Conservation (phyloP, 1,284 basidiomycete species). For the Austroboletus niveus region DNA sequence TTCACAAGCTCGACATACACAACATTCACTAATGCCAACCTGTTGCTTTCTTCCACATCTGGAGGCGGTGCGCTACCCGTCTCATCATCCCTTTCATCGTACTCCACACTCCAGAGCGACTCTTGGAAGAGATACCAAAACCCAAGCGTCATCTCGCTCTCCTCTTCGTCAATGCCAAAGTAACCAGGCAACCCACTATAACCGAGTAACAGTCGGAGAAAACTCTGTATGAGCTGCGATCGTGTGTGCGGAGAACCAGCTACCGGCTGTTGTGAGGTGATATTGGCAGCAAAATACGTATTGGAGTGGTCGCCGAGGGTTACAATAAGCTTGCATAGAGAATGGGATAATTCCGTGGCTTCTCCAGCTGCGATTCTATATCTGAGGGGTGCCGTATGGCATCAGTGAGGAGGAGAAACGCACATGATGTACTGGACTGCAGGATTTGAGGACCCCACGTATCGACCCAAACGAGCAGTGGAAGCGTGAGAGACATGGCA, state of each 20-base stretch:
- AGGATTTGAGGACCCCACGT: conserved; percentile 54
- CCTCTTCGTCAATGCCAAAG: conserved; percentile 79
- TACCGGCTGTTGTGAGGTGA: conserved; percentile 46
- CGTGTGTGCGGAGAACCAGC: conserved; percentile 28
- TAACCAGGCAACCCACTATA: conserved; percentile 76
- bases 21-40: conserved; percentile 62
- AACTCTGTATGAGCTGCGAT: conserved; percentile 63
- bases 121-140: conserved; percentile 92
- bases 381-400: neutral
- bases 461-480: conserved; percentile 74
- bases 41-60: conserved; percentile 41
- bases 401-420: conserved; percentile 15
- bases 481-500: conserved; percentile 73
- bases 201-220: conserved; percentile 68
- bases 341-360: conserved; percentile 58
- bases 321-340: conserved; percentile 75
- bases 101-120: conserved; percentile 76
- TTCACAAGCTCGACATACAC: conserved; percentile 78
- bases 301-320: conserved; percentile 85
- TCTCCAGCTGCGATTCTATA: conserved; percentile 33
- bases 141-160: conserved; percentile 80
- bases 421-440: conserved; percentile 43
- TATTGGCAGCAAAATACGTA: conserved; percentile 70
- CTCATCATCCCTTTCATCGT: conserved; percentile 47
- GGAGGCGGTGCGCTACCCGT: conserved; percentile 27